Base-by-base conservation (phyloP, 495 filamentous ascomycete species). In the Tuber magnatum region DNA sequence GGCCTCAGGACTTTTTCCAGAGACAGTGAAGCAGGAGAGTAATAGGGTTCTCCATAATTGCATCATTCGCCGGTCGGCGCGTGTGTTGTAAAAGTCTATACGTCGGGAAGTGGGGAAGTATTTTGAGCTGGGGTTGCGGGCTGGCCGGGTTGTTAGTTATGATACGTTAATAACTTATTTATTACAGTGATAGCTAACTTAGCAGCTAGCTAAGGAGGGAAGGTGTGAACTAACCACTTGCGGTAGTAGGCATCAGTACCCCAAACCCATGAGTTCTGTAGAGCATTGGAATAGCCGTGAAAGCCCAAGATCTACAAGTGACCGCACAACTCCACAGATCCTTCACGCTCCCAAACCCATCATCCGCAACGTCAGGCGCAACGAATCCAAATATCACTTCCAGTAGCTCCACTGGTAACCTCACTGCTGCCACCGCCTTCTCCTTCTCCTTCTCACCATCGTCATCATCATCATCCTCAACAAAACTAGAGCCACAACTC, bases 11-110 rank as follows among this genome's bases (percentile, higher is more conserved):
- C 73, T 82, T 24, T 80, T 79, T n/a, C 77, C 74, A 32, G 80
- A 81, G 41, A 81, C 80, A 18, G 80, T 82, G 69, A 82, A 82
- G 69, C 80, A 82, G 35, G 80, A 82, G 32, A 82, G 80, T 12
- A 82, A 72, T 22, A 82, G 73, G 14, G 80, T 82, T 38, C 80
- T 74, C 80, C 80, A 82, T 70, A 82, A 44, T 46, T 74, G 75
- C 68, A 80, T 1, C 77, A 81, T 80, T 28, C 68, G 78, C 24
- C 68, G 71, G 48, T 75, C 77, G 20, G 80, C 80, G 8, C 61
- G 65, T 32, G 69, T 74, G 61, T 74, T 79, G 73, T 78, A 77
- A 70, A 81, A 81, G 71, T 81, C 78, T 71, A 81, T 71, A 41
- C 71, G 76, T 28, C 80, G 79, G 18, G 80, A 81, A 61, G 76